phyloP scores from a whole-genome alignment of 805 yeast species.

The Myxozyma mucilagina region DNA sequence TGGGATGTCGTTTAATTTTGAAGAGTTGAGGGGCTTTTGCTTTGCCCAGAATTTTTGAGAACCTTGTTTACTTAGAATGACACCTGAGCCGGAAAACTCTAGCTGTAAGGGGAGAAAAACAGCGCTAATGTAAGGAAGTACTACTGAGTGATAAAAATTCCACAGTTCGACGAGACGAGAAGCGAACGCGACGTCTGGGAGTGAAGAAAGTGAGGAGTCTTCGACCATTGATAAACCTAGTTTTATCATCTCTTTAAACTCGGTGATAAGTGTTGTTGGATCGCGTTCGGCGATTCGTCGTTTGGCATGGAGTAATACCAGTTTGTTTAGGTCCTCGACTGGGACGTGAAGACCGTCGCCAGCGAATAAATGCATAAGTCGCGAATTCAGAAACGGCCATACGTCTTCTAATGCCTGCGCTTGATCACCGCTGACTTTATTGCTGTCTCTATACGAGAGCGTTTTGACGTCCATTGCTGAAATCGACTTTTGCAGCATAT shows the following conservation, averaged over 20 bases:
- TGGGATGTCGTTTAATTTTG: conserved; percentile 35
- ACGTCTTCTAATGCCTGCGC: conserved; percentile 46
- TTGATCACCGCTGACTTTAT: conserved; percentile 39
- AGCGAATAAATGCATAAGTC: conserved; percentile 50
- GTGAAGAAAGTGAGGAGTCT: conserved; percentile 41
- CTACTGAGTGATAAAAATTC: conserved; percentile 53
- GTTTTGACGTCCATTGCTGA: conserved; percentile 37
- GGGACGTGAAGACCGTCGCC: conserved; percentile 54
- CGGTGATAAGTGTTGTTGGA: conserved; percentile 45
- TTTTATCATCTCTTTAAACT: conserved; percentile 48
- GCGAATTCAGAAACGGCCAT: conserved; percentile 50
- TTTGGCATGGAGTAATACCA: conserved; percentile 47
- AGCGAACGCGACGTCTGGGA: conserved; percentile 37
- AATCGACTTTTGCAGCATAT: conserved; percentile 34
- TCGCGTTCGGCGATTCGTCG: conserved; percentile 44
- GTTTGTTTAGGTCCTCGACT: conserved; percentile 57
- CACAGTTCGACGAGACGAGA: conserved; percentile 38
- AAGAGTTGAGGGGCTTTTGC: conserved; percentile 26
- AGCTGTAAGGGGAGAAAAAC: conserved; percentile 60
- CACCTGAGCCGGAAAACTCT: conserved; percentile 50
- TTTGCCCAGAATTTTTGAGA: conserved; percentile 43
- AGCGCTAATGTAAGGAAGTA: conserved; percentile 60
- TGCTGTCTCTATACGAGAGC: conserved; percentile 34
- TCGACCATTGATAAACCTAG: conserved; percentile 34
- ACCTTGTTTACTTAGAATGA: conserved; percentile 42